Conservation (phyloP, 805 yeast species). For the Saturnispora zaruensis region DNA sequence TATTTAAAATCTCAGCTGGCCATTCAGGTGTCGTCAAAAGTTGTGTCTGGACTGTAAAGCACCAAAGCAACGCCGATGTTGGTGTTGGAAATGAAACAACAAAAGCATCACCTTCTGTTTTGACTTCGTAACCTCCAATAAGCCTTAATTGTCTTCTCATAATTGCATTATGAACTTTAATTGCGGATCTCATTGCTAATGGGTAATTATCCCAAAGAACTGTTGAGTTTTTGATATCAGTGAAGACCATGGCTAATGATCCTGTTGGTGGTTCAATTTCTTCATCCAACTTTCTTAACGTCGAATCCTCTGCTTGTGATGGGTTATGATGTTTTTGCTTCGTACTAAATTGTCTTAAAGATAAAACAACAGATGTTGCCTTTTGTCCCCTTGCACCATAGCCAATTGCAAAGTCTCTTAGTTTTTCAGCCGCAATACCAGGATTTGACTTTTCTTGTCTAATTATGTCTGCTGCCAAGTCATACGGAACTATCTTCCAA, state of each 20-base stretch:
- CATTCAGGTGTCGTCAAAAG: constrained; percentile 72
- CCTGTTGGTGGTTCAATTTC: constrained; percentile 96
- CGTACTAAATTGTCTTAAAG: constrained; percentile 46
- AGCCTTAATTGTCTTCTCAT: constrained; percentile 91
- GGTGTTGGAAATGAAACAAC: constrained; percentile 96
- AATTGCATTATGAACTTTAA: constrained; percentile 83
- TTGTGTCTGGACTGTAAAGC: constrained; percentile 85
- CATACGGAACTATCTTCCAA: constrained; percentile 79
- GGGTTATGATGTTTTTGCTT: constrained; percentile 31
- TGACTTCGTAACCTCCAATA: constrained; percentile 96
- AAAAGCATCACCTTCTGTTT: constrained; percentile 98
- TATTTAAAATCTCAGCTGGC: constrained; percentile 86
- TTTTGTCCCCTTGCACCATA: constrained; percentile 74
- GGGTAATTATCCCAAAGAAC: constrained; percentile 89
- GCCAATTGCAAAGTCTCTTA: constrained; percentile 89
- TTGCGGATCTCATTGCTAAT: constrained; percentile 92
- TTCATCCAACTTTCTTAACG: constrained; percentile 71
- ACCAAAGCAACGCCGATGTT: constrained; percentile 85
- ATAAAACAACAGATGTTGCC: constrained; percentile 70
- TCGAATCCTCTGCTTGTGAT: constrained; percentile 58
- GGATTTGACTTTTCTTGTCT: constrained; percentile 77
- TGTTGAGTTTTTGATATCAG: constrained; percentile 94
- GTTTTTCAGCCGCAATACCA: constrained; percentile 82
- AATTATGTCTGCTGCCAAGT: constrained; percentile 84
- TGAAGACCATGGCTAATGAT: constrained; percentile 89